Evolutionary conservation across 257 asterid species (phyloP).

Genomic region (Penstemon newberryi): DNA sequence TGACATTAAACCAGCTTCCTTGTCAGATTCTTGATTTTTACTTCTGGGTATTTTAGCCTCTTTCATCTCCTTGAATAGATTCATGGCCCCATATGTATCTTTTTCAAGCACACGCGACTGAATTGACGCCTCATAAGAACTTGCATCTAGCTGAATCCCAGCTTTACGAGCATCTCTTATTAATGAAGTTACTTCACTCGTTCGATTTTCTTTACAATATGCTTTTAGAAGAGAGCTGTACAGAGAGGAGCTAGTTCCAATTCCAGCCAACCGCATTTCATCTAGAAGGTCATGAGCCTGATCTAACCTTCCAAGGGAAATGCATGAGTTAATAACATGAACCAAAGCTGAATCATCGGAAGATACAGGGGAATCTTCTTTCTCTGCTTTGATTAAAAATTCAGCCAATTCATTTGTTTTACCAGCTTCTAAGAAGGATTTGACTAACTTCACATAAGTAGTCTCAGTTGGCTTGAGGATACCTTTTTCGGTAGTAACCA

Average conservation of each 20-base stretch:
- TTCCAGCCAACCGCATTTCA: constrained; percentile 87
- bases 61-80: constrained; percentile 87
- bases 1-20: constrained; percentile 58
- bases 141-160: constrained; percentile 77
- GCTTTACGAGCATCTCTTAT: constrained; percentile 84
- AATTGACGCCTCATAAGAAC: constrained; percentile 63
- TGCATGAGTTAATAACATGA: constrained; percentile 71
- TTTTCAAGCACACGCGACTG: constrained; percentile 64
- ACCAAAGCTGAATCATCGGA: constrained; percentile 62
- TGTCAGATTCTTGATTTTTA: constrained; percentile 46
- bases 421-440: constrained; percentile 72
- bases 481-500: constrained; percentile 78
- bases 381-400: constrained; percentile 64
- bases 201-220: constrained; percentile 57
- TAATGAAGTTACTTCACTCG: constrained; percentile 59
- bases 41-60: constrained; percentile 63
- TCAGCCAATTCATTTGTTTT: constrained; percentile 70
- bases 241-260: constrained; percentile 64
- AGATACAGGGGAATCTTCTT: constrained; percentile 69
- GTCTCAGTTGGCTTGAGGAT: constrained; percentile 84
- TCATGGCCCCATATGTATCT: constrained; percentile 73
- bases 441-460: constrained; percentile 68
- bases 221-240: constrained; percentile 79
- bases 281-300: constrained; percentile 90
- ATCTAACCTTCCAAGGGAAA: constrained; percentile 79